Conservation (phyloP, 352 stramenopile genomes). For the Phytophthora ramorum region DNA sequence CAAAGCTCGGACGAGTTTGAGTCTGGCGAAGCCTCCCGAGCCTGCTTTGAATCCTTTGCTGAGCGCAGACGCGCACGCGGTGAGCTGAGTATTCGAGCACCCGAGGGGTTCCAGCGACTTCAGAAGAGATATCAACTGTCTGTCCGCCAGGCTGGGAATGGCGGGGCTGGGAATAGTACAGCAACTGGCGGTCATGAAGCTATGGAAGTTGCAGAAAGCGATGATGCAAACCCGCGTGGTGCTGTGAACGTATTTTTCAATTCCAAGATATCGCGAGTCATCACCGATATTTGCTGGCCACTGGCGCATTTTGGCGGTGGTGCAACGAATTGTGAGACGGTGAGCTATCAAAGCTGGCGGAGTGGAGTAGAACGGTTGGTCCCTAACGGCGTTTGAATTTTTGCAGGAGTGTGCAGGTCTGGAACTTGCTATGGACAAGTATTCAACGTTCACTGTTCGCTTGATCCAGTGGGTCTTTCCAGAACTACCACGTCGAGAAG, state of each 20-base stretch:
- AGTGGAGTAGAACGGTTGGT: background rate
- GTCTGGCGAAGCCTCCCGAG: constrained; percentile 9
- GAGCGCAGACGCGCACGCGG: constrained; percentile 25
- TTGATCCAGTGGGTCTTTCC: constrained; percentile 63
- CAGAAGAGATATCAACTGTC: constrained; percentile 43
- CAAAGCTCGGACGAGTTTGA: background rate
- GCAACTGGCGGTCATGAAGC: background rate
- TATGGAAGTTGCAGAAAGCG: background rate
- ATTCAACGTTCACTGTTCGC: constrained; percentile 53
- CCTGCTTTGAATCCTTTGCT: constrained; percentile 30
- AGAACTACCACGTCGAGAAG: constrained; percentile 48
- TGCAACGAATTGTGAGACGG: background rate
- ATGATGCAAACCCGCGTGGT: constrained; percentile 3
- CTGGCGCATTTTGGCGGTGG: constrained; percentile 50
- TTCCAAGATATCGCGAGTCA: constrained; percentile 40
- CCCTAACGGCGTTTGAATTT: background rate
- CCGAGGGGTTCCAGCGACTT: constrained; percentile 33
- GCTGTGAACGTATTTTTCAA: constrained; percentile 52
- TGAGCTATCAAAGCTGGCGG: background rate
- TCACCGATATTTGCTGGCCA: constrained; percentile 57
- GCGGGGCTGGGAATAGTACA: background rate
- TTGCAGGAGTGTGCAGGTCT: constrained; percentile 43
- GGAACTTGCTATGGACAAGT: constrained; percentile 54
- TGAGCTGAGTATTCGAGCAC: constrained; percentile 37
- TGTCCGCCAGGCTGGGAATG: background rate